A percentile compares a stretch with the other conserved stretches of the same genome.
These are phyloP conservation scores for Neurospora sp. DNA, from an alignment of 495 filamentous ascomycete genomes.

Conservation along the genomic window DNA sequence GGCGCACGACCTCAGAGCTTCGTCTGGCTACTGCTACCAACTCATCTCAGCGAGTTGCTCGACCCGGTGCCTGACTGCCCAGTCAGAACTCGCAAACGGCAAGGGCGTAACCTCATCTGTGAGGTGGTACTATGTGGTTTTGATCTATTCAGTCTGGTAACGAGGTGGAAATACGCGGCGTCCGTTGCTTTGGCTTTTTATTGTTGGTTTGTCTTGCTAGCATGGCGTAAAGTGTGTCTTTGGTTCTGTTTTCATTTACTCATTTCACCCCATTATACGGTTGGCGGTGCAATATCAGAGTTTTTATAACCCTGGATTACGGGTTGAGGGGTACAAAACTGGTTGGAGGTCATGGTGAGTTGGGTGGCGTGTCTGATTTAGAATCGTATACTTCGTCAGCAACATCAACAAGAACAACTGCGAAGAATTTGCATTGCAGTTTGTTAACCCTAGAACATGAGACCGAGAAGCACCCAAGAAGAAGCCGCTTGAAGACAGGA, in stretches of 20 bases:
- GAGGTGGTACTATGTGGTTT: background rate
- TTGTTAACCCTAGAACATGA: background rate
- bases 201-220: background rate
- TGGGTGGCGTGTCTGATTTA: background rate
- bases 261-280: background rate
- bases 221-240: background rate
- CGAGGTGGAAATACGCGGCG: background rate
- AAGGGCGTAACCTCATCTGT: background rate
- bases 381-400: background rate
- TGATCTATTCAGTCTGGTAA: background rate
- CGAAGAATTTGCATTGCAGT: background rate
- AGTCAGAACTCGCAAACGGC: background rate
- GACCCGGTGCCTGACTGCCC: background rate
- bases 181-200: background rate
- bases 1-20: background rate
- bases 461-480: background rate
- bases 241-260: background rate
- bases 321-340: background rate
- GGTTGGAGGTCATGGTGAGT: background rate
- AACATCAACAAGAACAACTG: background rate
- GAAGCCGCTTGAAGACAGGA: background rate
- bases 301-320: background rate
- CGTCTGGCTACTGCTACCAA: background rate
- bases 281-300: background rate
- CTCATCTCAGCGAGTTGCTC: background rate